A percentile compares a stretch with the other conserved stretches of the same genome.
phyloP scores from a whole-genome alignment of 495 filamentous ascomycete species.

The Hyaloscypha variabilis region DNA sequence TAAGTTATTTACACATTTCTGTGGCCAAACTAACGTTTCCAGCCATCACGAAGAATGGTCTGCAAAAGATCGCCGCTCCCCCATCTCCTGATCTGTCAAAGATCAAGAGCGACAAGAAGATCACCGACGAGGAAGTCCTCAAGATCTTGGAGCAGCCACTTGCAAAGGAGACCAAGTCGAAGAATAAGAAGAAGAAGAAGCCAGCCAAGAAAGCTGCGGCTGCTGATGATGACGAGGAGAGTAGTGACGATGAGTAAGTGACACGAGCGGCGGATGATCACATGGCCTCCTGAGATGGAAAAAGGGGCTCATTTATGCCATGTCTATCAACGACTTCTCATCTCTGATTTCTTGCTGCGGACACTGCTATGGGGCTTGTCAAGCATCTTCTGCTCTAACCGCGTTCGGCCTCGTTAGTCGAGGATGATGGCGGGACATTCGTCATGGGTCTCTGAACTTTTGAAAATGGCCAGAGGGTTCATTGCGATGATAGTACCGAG shows the following conservation, averaged over 20 bases:
- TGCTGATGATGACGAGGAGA: constrained; percentile 52
- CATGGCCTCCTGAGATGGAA: not conserved
- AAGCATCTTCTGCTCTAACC: constrained; percentile 24
- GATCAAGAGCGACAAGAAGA: constrained; percentile 95
- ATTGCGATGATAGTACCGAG: constrained; percentile 11
- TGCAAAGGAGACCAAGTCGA: constrained; percentile 74
- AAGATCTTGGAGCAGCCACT: constrained; percentile 89
- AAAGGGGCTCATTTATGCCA: not conserved
- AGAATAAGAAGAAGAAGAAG: constrained; percentile 68
- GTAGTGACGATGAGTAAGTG: constrained; percentile 61
- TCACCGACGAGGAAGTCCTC: constrained; percentile 91
- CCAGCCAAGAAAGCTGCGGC: constrained; percentile 31
- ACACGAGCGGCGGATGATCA: constrained; percentile 7
- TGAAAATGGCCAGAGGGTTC: not conserved
- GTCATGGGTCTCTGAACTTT: constrained; percentile 9
- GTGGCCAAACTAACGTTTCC: constrained; percentile 26
- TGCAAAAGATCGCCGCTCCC: constrained; percentile 80
- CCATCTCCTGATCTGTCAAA: constrained; percentile 72
- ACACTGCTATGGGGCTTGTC: constrained; percentile 26
- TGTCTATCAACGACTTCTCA: constrained; percentile 5
- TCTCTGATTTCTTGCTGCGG: constrained; percentile 21
- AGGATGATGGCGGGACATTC: constrained; percentile 8
- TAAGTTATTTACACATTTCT: constrained; percentile 48
- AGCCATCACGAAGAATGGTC: constrained; percentile 98
- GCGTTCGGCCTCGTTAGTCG: constrained; percentile 18